Evolutionary conservation across 352 stramenopile genomes (phyloP), one percentile per base, ranked within the genome.

Genomic region (Globisporangium splendens): DNA sequence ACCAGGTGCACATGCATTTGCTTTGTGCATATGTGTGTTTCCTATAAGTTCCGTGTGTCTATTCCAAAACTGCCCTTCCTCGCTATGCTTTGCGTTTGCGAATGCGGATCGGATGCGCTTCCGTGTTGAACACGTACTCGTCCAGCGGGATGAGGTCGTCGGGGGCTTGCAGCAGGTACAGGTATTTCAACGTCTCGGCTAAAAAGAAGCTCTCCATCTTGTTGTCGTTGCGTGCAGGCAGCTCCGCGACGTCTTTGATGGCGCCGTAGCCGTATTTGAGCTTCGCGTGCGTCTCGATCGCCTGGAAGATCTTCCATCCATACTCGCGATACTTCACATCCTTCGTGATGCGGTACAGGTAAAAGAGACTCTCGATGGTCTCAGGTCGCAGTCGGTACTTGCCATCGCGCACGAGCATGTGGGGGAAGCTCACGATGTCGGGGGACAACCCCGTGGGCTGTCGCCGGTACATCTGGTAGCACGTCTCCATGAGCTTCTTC

Each of bases 161-260:
- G 11, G 87, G 76, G 5, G 70, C 75, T 68, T 98, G 89, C 10
- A 99, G 77, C 50, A 99, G 73, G 70, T 98, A 99, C 33, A 98
- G 73, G 64, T 99, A 99, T 81, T 99, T 99, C 46, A 99, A 76
- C 28, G 97, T 99, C 79, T 99, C 97, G 13, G 96, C 96, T 35
- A 98, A 64, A 70, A 99, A 99, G 73, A 99, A 99, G 51, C 86
- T 98, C 73, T 99, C 96, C 96, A 98, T 98, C 56, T 94, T 88
- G 84, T 99, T 88, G 18, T 98, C 83, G n/a, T 89, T 80, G 33
- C 61, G 50, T n/a, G 72, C 52, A 5, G 69, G 68, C 33, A 88
- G 43, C 46, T 86, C 31, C 1, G 66, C 72, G 21, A 88, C 76
- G 55, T 92, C 62, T 21, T 68, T 10, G 41, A 89, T 52, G 49